phyloP scores from a whole-genome alignment of 352 stramenopile species.

The Albugo laibachii region DNA sequence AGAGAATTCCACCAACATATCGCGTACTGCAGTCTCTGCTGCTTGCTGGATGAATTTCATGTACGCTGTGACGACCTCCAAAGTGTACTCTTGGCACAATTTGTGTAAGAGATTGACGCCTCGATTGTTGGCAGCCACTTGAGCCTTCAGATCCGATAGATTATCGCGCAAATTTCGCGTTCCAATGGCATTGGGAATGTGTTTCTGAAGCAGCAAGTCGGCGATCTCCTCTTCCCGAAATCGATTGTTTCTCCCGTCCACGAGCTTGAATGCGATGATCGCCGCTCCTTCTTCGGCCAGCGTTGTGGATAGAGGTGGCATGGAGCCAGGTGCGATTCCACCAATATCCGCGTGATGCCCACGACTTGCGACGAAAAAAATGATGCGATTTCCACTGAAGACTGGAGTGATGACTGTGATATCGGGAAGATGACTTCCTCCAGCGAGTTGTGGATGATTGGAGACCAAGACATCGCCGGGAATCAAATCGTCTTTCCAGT shows the following conservation, averaged over 20 bases:
- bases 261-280: slow-evolving; percentile 99
- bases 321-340: slow-evolving; percentile 88
- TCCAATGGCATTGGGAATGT: slow-evolving; percentile 71
- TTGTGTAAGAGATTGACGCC: slow-evolving; percentile 91
- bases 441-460: slow-evolving; percentile 97
- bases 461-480: slow-evolving; percentile 96
- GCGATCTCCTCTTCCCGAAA: slow-evolving; percentile 95
- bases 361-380: slow-evolving; percentile 96
- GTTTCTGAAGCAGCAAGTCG: slow-evolving; percentile 87
- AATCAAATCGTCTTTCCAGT: slow-evolving; percentile 81
- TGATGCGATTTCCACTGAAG: slow-evolving; percentile 86
- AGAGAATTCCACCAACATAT: slow-evolving; percentile 91
- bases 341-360: slow-evolving; percentile 97
- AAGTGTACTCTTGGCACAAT: slow-evolving; percentile 88
- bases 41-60: slow-evolving; percentile 97
- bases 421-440: slow-evolving; percentile 93
- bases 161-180: slow-evolving; percentile 96
- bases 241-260: slow-evolving; percentile 80
- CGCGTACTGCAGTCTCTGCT: slow-evolving; percentile 87
- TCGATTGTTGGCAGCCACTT: slow-evolving; percentile 96
- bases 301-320: slow-evolving; percentile 90
- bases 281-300: slow-evolving; percentile 95
- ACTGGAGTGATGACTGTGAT: slow-evolving; percentile 99
- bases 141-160: slow-evolving; percentile 92
- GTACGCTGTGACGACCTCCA: slow-evolving; percentile 91